Conservation (phyloP, 129 eudicot species). For the Escallonia herrerae region DNA sequence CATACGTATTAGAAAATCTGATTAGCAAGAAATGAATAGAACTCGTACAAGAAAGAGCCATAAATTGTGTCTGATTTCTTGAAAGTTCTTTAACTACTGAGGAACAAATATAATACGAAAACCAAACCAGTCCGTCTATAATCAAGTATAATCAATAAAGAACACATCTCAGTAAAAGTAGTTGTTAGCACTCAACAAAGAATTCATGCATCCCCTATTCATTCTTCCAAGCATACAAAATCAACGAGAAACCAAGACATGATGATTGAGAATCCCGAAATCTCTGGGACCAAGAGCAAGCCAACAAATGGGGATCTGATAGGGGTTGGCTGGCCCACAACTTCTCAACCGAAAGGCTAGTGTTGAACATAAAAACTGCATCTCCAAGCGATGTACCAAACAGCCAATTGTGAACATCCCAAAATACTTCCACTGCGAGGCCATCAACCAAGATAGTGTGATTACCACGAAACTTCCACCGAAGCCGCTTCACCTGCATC, state of each 20-base stretch:
- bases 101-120: not conserved
- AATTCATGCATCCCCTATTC: slow-evolving; percentile 17
- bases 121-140: slow-evolving; percentile 1
- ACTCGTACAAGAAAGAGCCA: not conserved
- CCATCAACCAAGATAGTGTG: slow-evolving; percentile 31
- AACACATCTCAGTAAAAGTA: slow-evolving; percentile 14
- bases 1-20: too few species aligned
- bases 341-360: slow-evolving; percentile 20
- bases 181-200: slow-evolving; percentile 12
- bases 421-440: slow-evolving; percentile 24
- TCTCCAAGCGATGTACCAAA: slow-evolving; percentile 15
- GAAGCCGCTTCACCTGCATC: slow-evolving; percentile 25
- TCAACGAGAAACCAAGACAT: slow-evolving; percentile 18
- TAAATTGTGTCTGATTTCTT: not conserved
- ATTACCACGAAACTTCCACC: slow-evolving; percentile 36
- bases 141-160: slow-evolving; percentile 9
- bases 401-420: slow-evolving; percentile 39
- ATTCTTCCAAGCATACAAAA: slow-evolving; percentile 33
- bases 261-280: slow-evolving; percentile 9
- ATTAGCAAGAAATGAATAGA: too few species aligned
- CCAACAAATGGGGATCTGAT: slow-evolving; percentile 8
- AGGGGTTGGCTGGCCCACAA: slow-evolving; percentile 14
- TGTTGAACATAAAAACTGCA: slow-evolving; percentile 32
- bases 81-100: not conserved
- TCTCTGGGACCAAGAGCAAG: slow-evolving; percentile 22